Conservation (phyloP, 345 rosid genomes). For the Clausena lansium region DNA sequence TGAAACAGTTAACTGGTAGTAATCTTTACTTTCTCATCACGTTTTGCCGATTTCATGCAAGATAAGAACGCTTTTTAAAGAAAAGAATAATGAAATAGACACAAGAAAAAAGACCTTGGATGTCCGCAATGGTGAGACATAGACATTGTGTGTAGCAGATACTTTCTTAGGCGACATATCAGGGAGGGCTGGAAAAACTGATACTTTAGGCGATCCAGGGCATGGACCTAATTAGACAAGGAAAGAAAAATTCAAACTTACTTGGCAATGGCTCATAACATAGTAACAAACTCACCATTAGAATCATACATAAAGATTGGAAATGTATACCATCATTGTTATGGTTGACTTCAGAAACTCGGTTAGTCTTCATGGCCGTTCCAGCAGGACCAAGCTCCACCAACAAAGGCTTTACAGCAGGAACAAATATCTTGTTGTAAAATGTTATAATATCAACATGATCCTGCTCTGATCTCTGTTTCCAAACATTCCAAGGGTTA, state of each 20-base stretch:
- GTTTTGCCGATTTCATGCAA: background rate
- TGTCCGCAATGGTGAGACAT: constrained; percentile 90
- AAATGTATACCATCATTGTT: constrained; percentile 52
- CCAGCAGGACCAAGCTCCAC: constrained; percentile 78
- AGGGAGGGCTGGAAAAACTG: constrained; percentile 83
- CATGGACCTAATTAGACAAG: constrained; percentile 55
- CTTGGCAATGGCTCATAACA: constrained; percentile 15
- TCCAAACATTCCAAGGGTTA: constrained; percentile 25
- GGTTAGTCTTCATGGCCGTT: constrained; percentile 33
- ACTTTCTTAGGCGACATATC: constrained; percentile 98
- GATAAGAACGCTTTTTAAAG: background rate
- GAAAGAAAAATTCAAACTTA: constrained; percentile 16
- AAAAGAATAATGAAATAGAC: background rate
- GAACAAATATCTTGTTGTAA: constrained; percentile 87
- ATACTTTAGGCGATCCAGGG: constrained; percentile 84
- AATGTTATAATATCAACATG: constrained; percentile 89
- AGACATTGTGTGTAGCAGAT: constrained; percentile 82
- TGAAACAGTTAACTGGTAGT: background rate
- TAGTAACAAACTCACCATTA: background rate
- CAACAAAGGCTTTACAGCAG: constrained; percentile 77
- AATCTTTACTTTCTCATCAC: background rate
- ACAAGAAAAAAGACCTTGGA: constrained; percentile 64
- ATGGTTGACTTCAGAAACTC: constrained; percentile 49
- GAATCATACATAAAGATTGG: background rate
- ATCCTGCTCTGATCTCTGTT: constrained; percentile 81